Base-by-base conservation (phyloP, 1,139 yeast genomes). In the Petasospora rhodanensis region DNA sequence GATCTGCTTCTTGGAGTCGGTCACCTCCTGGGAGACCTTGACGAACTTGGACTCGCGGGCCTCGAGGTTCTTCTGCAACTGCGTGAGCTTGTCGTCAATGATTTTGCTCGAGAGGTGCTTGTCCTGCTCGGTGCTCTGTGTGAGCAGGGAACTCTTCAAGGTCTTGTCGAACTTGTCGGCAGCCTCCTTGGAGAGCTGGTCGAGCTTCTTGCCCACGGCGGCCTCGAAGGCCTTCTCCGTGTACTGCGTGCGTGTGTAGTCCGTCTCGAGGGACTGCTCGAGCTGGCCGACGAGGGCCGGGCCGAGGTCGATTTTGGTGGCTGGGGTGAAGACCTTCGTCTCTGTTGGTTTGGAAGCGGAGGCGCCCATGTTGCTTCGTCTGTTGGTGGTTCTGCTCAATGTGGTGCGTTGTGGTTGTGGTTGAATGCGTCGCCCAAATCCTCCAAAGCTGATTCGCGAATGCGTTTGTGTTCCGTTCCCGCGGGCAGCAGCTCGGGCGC, bases 201-300 rank as follows among this genome's bases (percentile, higher is more conserved):
- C 65, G 41, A 89, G 68, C 51, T 79, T 83, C 42, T 70, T 70
- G 28, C 79, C 67, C 18, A 89, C 91, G 52, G 81, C 70, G 35
- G 82, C 82, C 57, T 87, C 89, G 40, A 89, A 74, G 51, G 76
- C 77, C 55, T 76, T 78, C 42, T 84, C 91, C 13, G 86, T 73
- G 54, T 79, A 73, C 56, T 86, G 95, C 31, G 81, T 70, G 52
- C 96, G 77, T 14, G 94, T 75, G 56, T 76, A 83, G 56, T 87
- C 89, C 7, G 93, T 76, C 68, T 85, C 95, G 28, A 75, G 68
- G 7, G 83, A 70, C 32, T 73, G 67, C 48, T 84, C 94, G 46
- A 87, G 71, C 52, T 81, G 83, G 16, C 79, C 69, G 43, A 85
- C 41, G 80, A 73, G 18, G 76, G 70, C 13, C 81, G 78, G 41